Evolutionary conservation across 2,329 filamentous ascomycete genomes (phyloP), one percentile per base, ranked within the genome.

Genomic region (Aureobasidium sp.): DNA sequence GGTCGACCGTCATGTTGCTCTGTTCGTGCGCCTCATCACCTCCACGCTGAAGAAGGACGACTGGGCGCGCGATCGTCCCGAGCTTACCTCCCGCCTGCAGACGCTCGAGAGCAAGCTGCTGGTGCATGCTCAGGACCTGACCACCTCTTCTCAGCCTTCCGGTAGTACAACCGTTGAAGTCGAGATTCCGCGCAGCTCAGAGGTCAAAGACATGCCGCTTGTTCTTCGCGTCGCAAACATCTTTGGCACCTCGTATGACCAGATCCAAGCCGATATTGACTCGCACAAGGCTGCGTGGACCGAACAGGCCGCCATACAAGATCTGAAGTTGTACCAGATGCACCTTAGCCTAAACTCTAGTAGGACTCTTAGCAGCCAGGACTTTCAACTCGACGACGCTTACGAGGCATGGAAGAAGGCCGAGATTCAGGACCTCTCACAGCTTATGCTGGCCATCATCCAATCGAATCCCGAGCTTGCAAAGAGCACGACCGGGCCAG

Each of bases 171-270:
- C 87, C 9, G 82, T 94, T 66, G 93, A 97, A 73, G 89, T 93
- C 25, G 82, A 89, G 62, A 84, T 91, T 2, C 91, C 93, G 12
- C 79, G 95, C 63, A 94, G 86, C 70, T 90, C 96, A 74, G 90
- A 97, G 74, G 88, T 97, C 71, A 96, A 94, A 75, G 94, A 99
- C 72, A 99, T 99, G 94, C 87, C 87, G 41, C 83, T 97, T 76
- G 94, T 96, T 31, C 88, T 94, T 72, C 84, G 88, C 39, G 92
- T 99, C 29, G 89, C 88, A 56, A 87, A 83, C 68, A 89, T 97
- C 66, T 99, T 97, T 75, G 89, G 88, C 48, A 81, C 93, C 63
- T 86, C 86, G 47, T 85, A 88, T 67, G 85, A 87, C 1, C 87
- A 94, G 67, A 87, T 92, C 6, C 94, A 99, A 76, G 83, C 84